Evolutionary conservation across 306 rosid genomes (phyloP), one percentile per base, ranked within the genome.

Genomic region (Inga laurina): DNA sequence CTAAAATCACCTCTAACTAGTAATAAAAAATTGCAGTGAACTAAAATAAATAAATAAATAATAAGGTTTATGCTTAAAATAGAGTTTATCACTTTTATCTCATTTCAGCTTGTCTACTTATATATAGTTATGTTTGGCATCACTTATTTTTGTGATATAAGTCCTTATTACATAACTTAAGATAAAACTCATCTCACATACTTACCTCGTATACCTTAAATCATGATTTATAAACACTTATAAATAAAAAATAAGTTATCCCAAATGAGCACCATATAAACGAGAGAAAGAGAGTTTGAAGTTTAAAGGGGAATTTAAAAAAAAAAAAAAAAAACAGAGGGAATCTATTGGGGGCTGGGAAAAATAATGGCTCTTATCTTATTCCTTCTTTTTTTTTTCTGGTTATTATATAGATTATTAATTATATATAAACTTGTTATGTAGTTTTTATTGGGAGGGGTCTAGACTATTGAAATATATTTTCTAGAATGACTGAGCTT

Each of bases 401-500:
- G 21, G 8, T 54, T 7, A 54, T 54, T 19, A 19, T 54, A 7
- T 7, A 19, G n/a, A 22, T 54, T 19, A 19, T 54, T 54, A 19
- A 19, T 54, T 54, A 54, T 19, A 54, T 19, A 22, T 54, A 19
- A 54, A 19, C 0, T 54, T 54, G 24, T 54, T 19, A 19, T 54
- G 21, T 18, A 54, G 22, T 52, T 52, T 52, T 52, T 57, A n/a
- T 22, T 59, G 66, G 14, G 12, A 59, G 5, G 32, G 15, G 22
- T 59, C 32, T 22, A 59, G 15, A 61, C 15, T 9, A 22, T 61
- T 34, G 21, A 13, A 32, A 16, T 15, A 66, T 56, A 41, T n/a
- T 61, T 75, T 83, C 15, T 24, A 61, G 35, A 21, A 75, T 59
- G 69, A 67, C 65, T 61, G 35, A 62, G 68, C 69, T 64, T 30